phyloP scores from a whole-genome alignment of 2,329 filamentous ascomycete species.

The Epichloe elymi region DNA sequence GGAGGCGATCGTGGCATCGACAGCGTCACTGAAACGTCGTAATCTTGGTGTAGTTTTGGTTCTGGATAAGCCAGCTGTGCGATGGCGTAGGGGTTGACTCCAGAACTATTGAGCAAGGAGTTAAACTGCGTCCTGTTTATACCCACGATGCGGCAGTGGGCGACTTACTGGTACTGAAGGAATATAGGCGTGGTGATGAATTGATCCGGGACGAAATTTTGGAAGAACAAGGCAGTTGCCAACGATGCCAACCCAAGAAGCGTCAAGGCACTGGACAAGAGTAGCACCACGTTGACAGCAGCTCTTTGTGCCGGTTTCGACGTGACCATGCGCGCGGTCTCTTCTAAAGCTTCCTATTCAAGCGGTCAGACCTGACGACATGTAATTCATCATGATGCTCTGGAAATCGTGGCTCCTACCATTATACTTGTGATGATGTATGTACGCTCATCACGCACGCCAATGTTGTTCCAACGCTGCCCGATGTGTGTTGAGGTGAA shows the following conservation, averaged over 20 bases:
- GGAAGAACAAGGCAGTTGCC: constrained; percentile 40
- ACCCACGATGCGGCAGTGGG: too few species aligned
- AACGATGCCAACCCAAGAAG: constrained; percentile 35
- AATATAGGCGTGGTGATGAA: constrained; percentile 38
- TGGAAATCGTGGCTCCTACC: neutral
- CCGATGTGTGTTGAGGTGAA: neutral
- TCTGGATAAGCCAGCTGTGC: constrained; percentile 31
- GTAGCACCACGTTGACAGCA: constrained; percentile 33
- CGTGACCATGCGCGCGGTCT: constrained; percentile 27
- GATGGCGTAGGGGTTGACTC: constrained; percentile 39
- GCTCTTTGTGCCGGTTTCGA: constrained; percentile 38
- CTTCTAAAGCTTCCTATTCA: constrained; percentile 21
- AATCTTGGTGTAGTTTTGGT: constrained; percentile 60
- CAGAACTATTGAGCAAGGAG: constrained; percentile 23
- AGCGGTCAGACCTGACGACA: neutral
- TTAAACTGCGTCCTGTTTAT: constrained; percentile 4
- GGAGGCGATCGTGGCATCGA: constrained; percentile 63
- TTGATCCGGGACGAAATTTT: constrained; percentile 42
- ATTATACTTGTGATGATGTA: neutral
- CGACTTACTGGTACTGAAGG: constrained; percentile 43
- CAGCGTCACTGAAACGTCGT: constrained; percentile 69
- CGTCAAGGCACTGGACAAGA: constrained; percentile 27
- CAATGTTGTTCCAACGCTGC: neutral
- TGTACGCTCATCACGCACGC: neutral
- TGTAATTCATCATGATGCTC: neutral